Conservation (phyloP, 164 flowering plant genomes). For the Macadamia integrifolia region DNA sequence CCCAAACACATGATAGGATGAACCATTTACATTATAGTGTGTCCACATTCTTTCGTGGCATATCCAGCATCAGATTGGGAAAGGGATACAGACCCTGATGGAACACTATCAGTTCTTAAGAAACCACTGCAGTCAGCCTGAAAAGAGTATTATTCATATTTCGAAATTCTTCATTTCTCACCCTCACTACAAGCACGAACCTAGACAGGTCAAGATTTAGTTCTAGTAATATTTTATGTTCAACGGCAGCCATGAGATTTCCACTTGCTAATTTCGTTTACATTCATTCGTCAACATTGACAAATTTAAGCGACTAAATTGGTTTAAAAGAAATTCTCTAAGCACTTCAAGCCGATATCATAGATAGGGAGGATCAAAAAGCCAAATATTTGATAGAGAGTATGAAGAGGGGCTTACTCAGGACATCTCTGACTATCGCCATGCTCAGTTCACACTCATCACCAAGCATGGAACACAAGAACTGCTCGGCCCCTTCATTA, state of each 20-base stretch:
- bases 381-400: neutral
- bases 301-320: neutral
- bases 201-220: neutral
- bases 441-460: constrained; percentile 54
- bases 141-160: no score
- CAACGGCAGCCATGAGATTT: neutral
- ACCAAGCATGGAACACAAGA: constrained; percentile 78
- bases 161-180: neutral
- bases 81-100: no score
- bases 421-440: constrained; percentile 76
- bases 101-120: no score
- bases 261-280: neutral
- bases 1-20: no score
- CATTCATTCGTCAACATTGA: neutral
- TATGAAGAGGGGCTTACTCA: constrained; percentile 41
- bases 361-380: constrained; percentile 1
- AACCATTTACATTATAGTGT: no score
- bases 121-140: no score
- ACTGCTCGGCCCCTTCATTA: constrained; percentile 62
- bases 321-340: neutral
- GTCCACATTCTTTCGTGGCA: no score
- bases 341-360: neutral
- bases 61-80: no score
- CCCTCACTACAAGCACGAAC: neutral
- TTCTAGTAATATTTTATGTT: neutral